A percentile compares a stretch with the other conserved stretches of the same genome.
Evolutionary conservation across 345 rosid genomes (phyloP).

Genomic region (Firmiana major): DNA sequence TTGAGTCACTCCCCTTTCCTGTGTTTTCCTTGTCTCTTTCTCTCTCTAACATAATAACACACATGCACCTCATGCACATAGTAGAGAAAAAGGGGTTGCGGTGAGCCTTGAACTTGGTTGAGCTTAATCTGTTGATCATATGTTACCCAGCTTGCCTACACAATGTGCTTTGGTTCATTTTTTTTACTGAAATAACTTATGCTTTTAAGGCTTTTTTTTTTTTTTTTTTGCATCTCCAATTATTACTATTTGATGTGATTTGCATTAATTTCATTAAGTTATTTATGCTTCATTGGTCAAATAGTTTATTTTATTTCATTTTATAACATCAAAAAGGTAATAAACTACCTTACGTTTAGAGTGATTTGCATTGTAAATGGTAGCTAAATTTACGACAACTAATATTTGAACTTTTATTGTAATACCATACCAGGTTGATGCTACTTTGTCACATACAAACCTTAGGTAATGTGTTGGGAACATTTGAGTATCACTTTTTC

Average conservation of each 20-base stretch:
- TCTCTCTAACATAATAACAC: not conserved
- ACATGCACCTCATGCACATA: not conserved
- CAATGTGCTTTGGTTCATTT: not conserved
- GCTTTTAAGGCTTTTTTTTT: not conserved
- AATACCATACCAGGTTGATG: not conserved
- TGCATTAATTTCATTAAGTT: not conserved
- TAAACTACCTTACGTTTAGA: not conserved
- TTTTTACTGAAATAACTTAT: not conserved
- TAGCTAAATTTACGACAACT: not conserved
- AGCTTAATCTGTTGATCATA: not conserved
- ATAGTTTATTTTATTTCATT: not conserved
- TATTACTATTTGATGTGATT: not conserved
- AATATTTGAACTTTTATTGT: not conserved
- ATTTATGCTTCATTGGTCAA: not conserved
- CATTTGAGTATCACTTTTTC: not conserved
- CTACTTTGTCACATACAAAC: not conserved
- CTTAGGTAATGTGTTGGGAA: not conserved
- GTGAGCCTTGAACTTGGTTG: not conserved
- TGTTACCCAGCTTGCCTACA: not conserved
- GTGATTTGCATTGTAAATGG: not conserved
- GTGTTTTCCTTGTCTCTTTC: not conserved
- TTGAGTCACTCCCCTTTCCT: not conserved
- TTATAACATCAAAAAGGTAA: not conserved
- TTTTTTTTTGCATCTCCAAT: not conserved
- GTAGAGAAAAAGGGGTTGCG: not conserved